Conservation (phyloP, 441 rosid species). For the Euphorbia schlechtendalii region DNA sequence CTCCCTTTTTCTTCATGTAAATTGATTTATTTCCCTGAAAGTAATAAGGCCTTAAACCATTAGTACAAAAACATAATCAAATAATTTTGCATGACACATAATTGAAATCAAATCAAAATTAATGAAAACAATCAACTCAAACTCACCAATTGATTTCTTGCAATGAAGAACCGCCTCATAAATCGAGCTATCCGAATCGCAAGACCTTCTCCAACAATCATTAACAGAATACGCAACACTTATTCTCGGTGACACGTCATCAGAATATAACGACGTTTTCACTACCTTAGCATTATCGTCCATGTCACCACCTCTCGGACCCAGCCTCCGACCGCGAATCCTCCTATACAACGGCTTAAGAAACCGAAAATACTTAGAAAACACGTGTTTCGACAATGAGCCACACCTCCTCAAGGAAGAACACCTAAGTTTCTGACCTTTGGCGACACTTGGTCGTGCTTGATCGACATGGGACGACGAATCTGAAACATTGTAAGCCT, state of each 20-base stretch:
- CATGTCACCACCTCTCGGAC: constrained; percentile 31
- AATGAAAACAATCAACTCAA: constrained; percentile 1
- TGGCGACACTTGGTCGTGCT: too few relatives aligned
- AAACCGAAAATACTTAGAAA: constrained; percentile 64
- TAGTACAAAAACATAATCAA: constrained; percentile 16
- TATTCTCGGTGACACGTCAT: constrained; percentile 57
- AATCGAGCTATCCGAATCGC: constrained; percentile 90
- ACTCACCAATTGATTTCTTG: constrained; percentile 76
- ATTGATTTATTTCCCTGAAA: constrained; percentile 47
- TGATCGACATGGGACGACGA: constrained; percentile 22
- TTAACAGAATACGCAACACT: constrained; percentile 61
- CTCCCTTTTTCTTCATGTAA: neutral
- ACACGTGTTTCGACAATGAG: constrained; percentile 44
- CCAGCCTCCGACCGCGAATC: constrained; percentile 39
- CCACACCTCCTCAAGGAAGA: constrained; percentile 49
- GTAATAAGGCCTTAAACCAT: constrained; percentile 4
- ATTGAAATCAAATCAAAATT: neutral
- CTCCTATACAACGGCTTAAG: constrained; percentile 59
- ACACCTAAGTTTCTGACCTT: constrained; percentile 22
- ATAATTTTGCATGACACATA: neutral
- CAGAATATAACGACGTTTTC: constrained; percentile 47
- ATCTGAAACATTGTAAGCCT: constrained; percentile 22
- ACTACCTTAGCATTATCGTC: constrained; percentile 33
- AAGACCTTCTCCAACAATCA: constrained; percentile 72
- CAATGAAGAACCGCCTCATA: constrained; percentile 98